Conservation (phyloP, 768 basidiomycete genomes). For the Termitomyces sp. region DNA sequence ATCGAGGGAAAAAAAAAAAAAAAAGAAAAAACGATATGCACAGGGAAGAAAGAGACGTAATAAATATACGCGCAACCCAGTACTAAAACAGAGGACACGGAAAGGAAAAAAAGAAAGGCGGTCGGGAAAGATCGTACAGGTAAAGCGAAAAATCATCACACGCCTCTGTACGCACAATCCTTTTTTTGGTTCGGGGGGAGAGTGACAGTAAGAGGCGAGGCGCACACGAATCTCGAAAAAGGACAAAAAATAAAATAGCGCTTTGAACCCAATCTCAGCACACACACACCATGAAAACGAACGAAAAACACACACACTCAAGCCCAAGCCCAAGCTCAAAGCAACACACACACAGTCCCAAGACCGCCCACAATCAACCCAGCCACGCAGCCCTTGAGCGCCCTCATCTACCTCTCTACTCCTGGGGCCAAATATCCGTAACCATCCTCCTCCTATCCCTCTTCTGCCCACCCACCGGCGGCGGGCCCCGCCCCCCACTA, state of each 20-base stretch:
- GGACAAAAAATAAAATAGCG: not conserved
- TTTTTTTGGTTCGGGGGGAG: not conserved
- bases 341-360: not conserved
- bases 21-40: slow-evolving; percentile 1
- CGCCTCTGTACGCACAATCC: not conserved
- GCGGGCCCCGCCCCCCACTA: slow-evolving; percentile 12
- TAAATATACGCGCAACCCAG: slow-evolving; percentile 8
- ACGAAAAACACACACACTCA: not conserved
- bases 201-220: too few species aligned
- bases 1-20: not conserved
- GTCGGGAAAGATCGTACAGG: not conserved
- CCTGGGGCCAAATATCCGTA: slow-evolving; percentile 40
- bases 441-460: slow-evolving; percentile 41
- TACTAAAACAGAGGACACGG: not conserved
- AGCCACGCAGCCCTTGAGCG: not conserved
- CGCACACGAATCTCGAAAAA: not conserved
- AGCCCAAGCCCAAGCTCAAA: not conserved
- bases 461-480: slow-evolving; percentile 22
- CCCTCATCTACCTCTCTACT: not conserved
- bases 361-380: not conserved
- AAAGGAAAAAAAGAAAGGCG: not conserved
- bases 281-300: not conserved
- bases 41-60: slow-evolving; percentile 7
- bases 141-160: not conserved
- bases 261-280: not conserved